Conservation (phyloP, 257 asterid genomes). For the Nicotiana sylvestris region DNA sequence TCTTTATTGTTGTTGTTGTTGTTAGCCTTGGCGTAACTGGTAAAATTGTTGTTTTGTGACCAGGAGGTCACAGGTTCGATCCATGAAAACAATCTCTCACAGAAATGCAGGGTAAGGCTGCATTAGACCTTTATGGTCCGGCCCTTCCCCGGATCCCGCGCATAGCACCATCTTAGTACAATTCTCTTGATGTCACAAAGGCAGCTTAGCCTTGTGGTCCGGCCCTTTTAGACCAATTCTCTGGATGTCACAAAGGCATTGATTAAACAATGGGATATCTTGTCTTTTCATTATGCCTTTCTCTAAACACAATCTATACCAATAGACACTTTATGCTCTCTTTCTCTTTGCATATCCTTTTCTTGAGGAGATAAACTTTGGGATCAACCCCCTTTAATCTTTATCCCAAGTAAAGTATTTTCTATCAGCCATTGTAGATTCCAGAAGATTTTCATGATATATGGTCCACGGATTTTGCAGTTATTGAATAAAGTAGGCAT, state of each 20-base stretch:
- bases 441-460: background rate
- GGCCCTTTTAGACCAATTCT: no score
- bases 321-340: slow-evolving; percentile 26
- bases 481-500: background rate
- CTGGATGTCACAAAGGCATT: background rate
- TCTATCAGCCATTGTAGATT: slow-evolving; percentile 17
- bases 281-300: slow-evolving; percentile 28
- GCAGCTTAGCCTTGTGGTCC: background rate
- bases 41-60: no score
- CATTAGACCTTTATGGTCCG: no score
- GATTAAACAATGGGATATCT: background rate
- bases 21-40: no score
- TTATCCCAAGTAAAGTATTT: slow-evolving; percentile 38
- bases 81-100: no score
- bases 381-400: slow-evolving; percentile 29
- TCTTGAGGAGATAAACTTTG: slow-evolving; percentile 25
- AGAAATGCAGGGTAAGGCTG: no score
- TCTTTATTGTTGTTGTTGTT: no score
- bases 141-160: fast-evolving
- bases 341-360: slow-evolving; percentile 32
- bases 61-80: no score
- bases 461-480: background rate
- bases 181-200: no score
- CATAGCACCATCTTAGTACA: fast-evolving
- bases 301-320: slow-evolving; percentile 32